Evolutionary conservation across 257 asterid species (phyloP), one percentile per base, ranked within the genome.

Genomic region (Phtheirospermum japonicum): DNA sequence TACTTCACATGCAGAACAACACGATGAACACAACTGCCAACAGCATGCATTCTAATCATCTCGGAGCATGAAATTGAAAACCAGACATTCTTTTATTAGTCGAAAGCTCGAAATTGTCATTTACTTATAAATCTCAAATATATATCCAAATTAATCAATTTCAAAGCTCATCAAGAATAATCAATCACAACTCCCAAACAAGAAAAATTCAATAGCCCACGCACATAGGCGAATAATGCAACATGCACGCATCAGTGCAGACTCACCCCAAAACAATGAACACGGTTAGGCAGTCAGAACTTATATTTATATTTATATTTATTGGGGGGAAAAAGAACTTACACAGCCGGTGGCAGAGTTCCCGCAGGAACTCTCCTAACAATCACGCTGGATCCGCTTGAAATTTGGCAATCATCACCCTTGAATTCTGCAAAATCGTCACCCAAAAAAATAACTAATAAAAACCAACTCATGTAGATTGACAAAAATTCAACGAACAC

Each of bases 361-460:
- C 71, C 76, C 30, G 86, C 84, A 1, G 97, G 97, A 73, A 87
- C 89, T 75, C 97, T 82, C 79, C 69, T 90, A 28, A 88, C 76
- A 66, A 87, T 85, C 65, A 90, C 90, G 73, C 81, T 79, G 60
- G 96, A 79, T 58, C 96, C 96, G 37, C 80, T 82, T 2, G 80
- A 86, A 65, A 90, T 88, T 58, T 75, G 87, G 37, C 63, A 74
- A 51, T 76, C 82, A 61, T 82, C 85, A n/a, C 81, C 85, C 65
- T 73, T 66, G 71, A 70, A 85, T 72, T 77, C 97, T 87, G 76
- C 64, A 53, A 51, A 57, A n/a, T 30, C 40, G 9, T 17, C 39
- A 18, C 18, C 28, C 32, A 53, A 49, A 28, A 57, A 30, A 39
- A 17, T 0, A 54, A 30, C n/a, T 19, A 34, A 51, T 31, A 2